Conservation (phyloP, 257 asterid genomes). For the Fraxinus cuspidata region DNA sequence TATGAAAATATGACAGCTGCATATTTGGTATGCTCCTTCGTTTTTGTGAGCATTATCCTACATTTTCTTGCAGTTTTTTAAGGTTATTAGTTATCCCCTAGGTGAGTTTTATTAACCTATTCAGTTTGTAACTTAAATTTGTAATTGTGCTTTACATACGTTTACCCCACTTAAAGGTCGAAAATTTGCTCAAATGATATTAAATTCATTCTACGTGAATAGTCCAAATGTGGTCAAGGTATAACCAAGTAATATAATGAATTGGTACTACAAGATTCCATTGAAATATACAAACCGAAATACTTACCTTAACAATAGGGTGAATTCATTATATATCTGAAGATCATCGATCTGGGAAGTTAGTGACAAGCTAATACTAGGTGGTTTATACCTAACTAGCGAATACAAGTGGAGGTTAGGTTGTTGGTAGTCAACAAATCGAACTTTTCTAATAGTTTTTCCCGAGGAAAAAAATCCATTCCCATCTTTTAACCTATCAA, state of each 20-base stretch:
- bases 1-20: background rate
- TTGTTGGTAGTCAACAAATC: background rate
- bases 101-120: conserved; percentile 15
- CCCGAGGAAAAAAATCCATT: background rate
- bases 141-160: conserved; percentile 19
- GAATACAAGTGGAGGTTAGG: background rate
- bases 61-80: background rate
- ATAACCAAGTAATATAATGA: background rate
- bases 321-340: background rate
- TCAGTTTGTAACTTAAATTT: conserved; percentile 36
- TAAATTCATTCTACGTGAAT: background rate
- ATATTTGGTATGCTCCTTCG: background rate
- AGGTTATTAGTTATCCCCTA: conserved; percentile 25
- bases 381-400: background rate
- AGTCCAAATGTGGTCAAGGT: background rate
- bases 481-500: background rate
- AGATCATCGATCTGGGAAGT: background rate
- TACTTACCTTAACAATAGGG: background rate
- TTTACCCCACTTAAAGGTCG: background rate
- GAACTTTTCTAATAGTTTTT: background rate
- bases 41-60: background rate
- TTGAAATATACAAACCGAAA: background rate
- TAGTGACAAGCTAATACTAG: background rate
- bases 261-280: background rate
- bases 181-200: background rate